Base-by-base conservation (phyloP, 805 yeast species). In the Scheffersomyces lignosus region DNA sequence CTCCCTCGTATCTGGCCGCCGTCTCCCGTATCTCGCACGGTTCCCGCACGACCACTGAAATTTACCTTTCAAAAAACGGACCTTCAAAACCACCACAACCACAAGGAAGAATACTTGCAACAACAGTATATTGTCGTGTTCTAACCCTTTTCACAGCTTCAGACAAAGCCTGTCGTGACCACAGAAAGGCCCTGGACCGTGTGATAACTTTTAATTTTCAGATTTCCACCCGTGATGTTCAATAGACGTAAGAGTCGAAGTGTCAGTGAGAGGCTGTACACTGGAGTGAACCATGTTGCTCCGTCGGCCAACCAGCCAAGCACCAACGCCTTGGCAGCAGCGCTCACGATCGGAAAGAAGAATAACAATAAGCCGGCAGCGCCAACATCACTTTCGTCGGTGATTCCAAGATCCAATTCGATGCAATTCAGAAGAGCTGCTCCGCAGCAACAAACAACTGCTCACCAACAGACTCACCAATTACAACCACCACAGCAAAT, bases 281-380 rank as follows among this genome's bases (percentile, higher is more conserved):
- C 74, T 4, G 74, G 73, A 16, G 73, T 69, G 16, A 66, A 65
- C 43, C 69, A 58, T 37, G 43, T 51, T 5, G 58, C 66, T 2
- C 64, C 64, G 5, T 45, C 60, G 4, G 36, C 56, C 12, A 53
- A 42, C 34, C 68, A 65, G 38, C 74, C 74, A 15, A 59, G 50
- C 44, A 51, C 57, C 30, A 53, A 55, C 29, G 75, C 75, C 14
- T 49, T 63, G 54, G 75, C 75, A 3, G 75, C 75, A 3, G 75
- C 75, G 1, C 48, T 65, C 32, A 61, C 72, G 20, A 69, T 69
- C 41, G 75, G 75, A 13, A 53, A 67, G 38, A 20, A 20, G 36
- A 48, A 51, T 12, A 43, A 30, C 31, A 35, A 4, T 48, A 42
- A 25, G 46, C 45, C 16, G 22, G 27, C 42, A 25, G 9, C 43